Base-by-base conservation (phyloP, 176 grass and related monocot genomes). In the Triticum timopheevii region DNA sequence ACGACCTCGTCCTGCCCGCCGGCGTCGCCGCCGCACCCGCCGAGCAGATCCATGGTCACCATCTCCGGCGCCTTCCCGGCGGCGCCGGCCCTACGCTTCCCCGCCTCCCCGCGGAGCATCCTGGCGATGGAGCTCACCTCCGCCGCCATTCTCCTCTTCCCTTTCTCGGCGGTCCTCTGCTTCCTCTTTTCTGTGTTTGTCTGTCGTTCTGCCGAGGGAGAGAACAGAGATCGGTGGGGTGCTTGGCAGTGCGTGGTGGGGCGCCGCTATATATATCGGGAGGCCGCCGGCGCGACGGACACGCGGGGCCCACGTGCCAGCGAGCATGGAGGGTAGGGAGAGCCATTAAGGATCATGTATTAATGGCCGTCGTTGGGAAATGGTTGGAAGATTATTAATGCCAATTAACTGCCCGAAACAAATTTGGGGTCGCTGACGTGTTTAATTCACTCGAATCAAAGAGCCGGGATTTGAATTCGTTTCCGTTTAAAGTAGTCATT, bases 41-140 rank as follows among this genome's bases (percentile, higher is more conserved):
- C 85, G 3, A 93, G 91, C 47, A 93, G 86, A 73, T 93, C 88
- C 91, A 89, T 90, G 15, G 88, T 93, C 71, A 93, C 88, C n/a
- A 93, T 77, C 88, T 93, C 91, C 88, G 69, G 22, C 81, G 69
- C 3, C 61, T 38, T 20, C 3, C 35, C 34, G 0, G 70, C 47
- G 2, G 70, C 47, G 2, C 2, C 61, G 2, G 7, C 67, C 13
- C 1, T 56, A 24, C 71, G 16, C 50, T 54, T 54, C 6, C 50
- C 85, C 2, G 82, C 64, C 85, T 87, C 91, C 27, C 88, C 54
- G 6, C 81, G 81, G 42, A 93, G 88, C 85, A 87, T 68, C 88
- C 88, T 85, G 22, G 82, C 88, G 12, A 93, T 79, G 9, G 88
- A 90, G 88, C 88, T 88, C 58, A 90, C 88, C 52, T 93, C 88